Conservation (phyloP, 2,329 filamentous ascomycete species). For the Aspergillus vadensis region DNA sequence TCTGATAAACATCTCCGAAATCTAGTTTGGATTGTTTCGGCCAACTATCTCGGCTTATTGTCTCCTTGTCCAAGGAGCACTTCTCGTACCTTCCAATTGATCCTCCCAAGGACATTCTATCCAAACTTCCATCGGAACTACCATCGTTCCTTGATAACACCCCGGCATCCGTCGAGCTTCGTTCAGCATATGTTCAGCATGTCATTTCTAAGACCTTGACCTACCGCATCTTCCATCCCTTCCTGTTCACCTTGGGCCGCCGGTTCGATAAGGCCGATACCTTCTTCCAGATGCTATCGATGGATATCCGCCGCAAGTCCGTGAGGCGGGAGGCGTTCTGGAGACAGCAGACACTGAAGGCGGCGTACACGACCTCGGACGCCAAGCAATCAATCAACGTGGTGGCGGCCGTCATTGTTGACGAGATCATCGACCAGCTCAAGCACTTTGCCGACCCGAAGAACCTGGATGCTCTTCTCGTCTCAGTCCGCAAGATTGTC, state of each 20-base stretch:
- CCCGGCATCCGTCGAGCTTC: slow-evolving; percentile 53
- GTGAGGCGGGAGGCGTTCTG: slow-evolving; percentile 60
- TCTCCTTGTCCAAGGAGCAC: slow-evolving; percentile 54
- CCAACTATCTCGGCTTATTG: slow-evolving; percentile 54
- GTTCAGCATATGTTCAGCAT: slow-evolving; percentile 57
- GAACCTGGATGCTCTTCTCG: slow-evolving; percentile 53
- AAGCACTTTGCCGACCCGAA: slow-evolving; percentile 56
- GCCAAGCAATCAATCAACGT: slow-evolving; percentile 60
- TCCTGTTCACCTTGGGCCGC: slow-evolving; percentile 58
- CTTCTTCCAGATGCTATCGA: slow-evolving; percentile 57
- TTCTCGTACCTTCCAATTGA: slow-evolving; percentile 55
- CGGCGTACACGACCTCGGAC: slow-evolving; percentile 58
- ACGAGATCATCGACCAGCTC: slow-evolving; percentile 59
- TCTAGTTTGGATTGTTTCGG: slow-evolving; percentile 56
- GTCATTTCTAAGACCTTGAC: slow-evolving; percentile 60
- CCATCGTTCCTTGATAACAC: slow-evolving; percentile 59
- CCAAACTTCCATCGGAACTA: slow-evolving; percentile 55
- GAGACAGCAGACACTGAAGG: slow-evolving; percentile 60
- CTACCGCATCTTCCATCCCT: slow-evolving; percentile 59
- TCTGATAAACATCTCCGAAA: slow-evolving; percentile 42
- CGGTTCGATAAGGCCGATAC: slow-evolving; percentile 59
- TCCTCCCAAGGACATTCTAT: slow-evolving; percentile 53
- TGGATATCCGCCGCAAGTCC: slow-evolving; percentile 59
- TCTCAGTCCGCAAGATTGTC: slow-evolving; percentile 56
- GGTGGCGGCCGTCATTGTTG: slow-evolving; percentile 57